A percentile compares a stretch with the other conserved stretches of the same genome.
These are phyloP conservation scores for Trichoderma koningiopsis DNA, from an alignment of 2,329 filamentous ascomycete genomes.

Conservation along the genomic window DNA sequence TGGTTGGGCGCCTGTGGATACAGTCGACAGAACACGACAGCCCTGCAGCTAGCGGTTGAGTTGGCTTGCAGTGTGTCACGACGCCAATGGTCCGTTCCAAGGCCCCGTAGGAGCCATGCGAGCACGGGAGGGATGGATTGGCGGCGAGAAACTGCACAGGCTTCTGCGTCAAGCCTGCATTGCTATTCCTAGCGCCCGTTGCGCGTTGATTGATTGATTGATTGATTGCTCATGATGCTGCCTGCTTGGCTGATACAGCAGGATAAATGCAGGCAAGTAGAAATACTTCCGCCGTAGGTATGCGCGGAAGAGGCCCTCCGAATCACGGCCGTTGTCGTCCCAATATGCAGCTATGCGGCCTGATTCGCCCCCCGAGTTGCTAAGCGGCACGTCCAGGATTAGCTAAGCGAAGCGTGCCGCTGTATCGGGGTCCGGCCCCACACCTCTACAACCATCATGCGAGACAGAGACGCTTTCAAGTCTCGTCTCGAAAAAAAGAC, in stretches of 20 bases:
- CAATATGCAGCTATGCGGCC: conserved; percentile 17
- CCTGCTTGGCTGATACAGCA: not conserved
- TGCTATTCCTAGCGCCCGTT: not conserved
- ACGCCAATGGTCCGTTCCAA: conserved; percentile 22
- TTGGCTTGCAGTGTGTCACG: conserved; percentile 24
- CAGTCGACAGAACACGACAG: conserved; percentile 20
- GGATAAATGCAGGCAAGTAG: not conserved
- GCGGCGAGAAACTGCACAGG: not conserved
- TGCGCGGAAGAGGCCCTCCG: not conserved
- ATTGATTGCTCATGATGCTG: not conserved
- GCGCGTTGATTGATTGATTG: not conserved
- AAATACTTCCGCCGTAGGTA: not conserved
- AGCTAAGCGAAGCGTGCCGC: conserved; percentile 22
- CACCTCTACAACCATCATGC: conserved; percentile 17
- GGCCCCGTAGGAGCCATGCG: conserved; percentile 5
- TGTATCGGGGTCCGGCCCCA: conserved; percentile 24
- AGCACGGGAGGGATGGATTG: not conserved
- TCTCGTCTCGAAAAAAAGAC: conserved; percentile 9
- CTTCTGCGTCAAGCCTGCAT: not conserved
- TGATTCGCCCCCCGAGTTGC: conserved; percentile 11
- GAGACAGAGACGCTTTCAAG: not conserved
- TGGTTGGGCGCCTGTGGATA: conserved; percentile 22
- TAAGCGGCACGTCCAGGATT: not conserved
- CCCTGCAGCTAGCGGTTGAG: conserved; percentile 24
- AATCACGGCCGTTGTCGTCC: not conserved